Conservation (phyloP, 2,329 filamentous ascomycete genomes). For the Didymella arachidicola region DNA sequence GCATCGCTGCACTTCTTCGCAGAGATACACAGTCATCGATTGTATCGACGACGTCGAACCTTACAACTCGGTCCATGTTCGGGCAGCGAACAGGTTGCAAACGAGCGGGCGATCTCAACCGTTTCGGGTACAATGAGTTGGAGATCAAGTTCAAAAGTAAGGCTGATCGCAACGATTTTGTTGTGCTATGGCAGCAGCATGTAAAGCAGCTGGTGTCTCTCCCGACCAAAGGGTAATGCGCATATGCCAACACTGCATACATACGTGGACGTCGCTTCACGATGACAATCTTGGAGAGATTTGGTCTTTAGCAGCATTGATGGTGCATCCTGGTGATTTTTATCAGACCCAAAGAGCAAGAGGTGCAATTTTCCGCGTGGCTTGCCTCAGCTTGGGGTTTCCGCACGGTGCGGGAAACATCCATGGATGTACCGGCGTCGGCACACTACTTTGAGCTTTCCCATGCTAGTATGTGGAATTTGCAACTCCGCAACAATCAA, state of each 20-base stretch:
- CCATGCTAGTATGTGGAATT: not conserved
- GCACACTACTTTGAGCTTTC: not conserved
- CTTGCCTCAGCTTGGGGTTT: not conserved
- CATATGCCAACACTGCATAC: not conserved
- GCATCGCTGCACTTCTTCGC: constrained; percentile 17
- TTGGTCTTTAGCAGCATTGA: not conserved
- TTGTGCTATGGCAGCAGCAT: constrained; percentile 38
- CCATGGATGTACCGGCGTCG: not conserved
- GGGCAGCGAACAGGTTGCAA: constrained; percentile 7
- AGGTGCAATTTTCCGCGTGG: constrained; percentile 3
- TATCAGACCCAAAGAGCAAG: not conserved
- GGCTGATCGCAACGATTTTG: constrained; percentile 37
- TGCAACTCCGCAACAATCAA: not conserved
- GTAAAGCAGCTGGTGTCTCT: constrained; percentile 24
- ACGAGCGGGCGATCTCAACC: constrained; percentile 29
- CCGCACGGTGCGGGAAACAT: not conserved
- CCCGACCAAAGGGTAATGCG: not conserved
- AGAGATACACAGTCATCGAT: constrained; percentile 26
- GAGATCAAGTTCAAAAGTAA: constrained; percentile 42
- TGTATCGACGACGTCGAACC: constrained; percentile 20
- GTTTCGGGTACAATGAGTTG: constrained; percentile 39
- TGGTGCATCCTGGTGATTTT: not conserved
- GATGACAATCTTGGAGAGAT: too few relatives aligned
- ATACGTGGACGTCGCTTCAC: not conserved
- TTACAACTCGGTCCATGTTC: constrained; percentile 17